phyloP scores from a whole-genome alignment of 208 protist species.

The Leptomonas pyrrhocoris region DNA sequence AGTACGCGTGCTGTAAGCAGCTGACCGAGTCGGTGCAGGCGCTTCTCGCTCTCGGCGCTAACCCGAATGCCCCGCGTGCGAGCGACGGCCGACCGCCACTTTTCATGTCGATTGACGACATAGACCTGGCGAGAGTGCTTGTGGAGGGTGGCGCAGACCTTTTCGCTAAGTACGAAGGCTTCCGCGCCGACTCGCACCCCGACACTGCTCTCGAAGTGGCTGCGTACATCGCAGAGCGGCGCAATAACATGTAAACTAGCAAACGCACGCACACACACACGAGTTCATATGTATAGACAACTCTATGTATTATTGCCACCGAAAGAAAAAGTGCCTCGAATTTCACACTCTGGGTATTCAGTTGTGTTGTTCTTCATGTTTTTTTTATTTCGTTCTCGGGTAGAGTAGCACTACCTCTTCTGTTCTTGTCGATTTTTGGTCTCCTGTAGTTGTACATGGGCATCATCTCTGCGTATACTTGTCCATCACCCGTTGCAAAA shows the following conservation, averaged over 20 bases:
- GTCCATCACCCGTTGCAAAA: too few species aligned
- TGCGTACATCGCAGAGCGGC: constrained; percentile 41
- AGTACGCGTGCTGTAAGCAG: constrained; percentile 74
- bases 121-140: constrained; percentile 64
- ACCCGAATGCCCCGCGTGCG: constrained; percentile 66
- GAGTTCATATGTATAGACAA: background rate
- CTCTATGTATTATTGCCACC: too few species aligned
- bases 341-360: too few species aligned
- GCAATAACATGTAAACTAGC: constrained; percentile 44
- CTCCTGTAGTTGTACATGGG: constrained; percentile 3
- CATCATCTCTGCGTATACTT: too few species aligned
- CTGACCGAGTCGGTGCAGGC: constrained; percentile 51
- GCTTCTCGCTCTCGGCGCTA: constrained; percentile 76
- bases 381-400: background rate
- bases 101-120: constrained; percentile 87
- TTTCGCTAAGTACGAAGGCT: constrained; percentile 73
- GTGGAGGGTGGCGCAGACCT: constrained; percentile 76
- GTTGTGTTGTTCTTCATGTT: too few species aligned
- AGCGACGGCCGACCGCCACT: constrained; percentile 78
- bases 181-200: constrained; percentile 75
- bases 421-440: background rate
- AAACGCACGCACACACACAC: background rate
- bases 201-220: constrained; percentile 76
- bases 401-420: too few species aligned
- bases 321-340: background rate